phyloP scores from a whole-genome alignment of 2,329 filamentous ascomycete species.

The Aureobasidium sp. region DNA sequence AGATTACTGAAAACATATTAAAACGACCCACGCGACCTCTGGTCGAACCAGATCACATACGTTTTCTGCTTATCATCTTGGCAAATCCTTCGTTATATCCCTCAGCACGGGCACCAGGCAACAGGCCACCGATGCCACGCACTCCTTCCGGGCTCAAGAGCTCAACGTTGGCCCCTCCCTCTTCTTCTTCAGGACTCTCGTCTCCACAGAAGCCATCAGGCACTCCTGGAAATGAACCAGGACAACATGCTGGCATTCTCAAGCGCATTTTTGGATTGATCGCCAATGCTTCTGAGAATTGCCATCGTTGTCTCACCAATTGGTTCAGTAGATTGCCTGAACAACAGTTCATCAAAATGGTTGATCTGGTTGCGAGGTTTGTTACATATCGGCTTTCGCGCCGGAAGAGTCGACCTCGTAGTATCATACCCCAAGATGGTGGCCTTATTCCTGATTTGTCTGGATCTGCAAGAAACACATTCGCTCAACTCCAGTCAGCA shows the following conservation, averaged over 20 bases:
- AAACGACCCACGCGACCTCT: conserved; percentile 69
- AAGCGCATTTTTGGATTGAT: conserved; percentile 76
- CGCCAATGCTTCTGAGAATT: conserved; percentile 64
- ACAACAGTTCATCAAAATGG: conserved; percentile 58
- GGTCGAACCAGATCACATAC: conserved; percentile 57
- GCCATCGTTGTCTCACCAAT: conserved; percentile 65
- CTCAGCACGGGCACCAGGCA: conserved; percentile 16
- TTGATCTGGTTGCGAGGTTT: conserved; percentile 70
- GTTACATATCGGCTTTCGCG: conserved; percentile 71
- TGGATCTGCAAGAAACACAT: conserved; percentile 50
- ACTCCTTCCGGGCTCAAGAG: not conserved
- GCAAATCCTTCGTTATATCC: conserved; percentile 68
- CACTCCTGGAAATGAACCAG: conserved; percentile 36
- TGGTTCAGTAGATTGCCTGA: conserved; percentile 70
- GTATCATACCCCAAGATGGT: conserved; percentile 51
- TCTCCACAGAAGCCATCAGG: conserved; percentile 14
- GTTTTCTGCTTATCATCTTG: conserved; percentile 70
- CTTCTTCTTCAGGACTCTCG: conserved; percentile 1
- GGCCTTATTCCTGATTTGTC: conserved; percentile 67
- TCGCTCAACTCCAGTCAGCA: conserved; percentile 70
- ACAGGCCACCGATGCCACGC: not conserved
- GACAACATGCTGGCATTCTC: conserved; percentile 72
- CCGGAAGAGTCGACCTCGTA: conserved; percentile 58
- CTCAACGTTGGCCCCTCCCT: not conserved
- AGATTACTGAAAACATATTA: conserved; percentile 67